Conservation (phyloP, 768 basidiomycete genomes). For the Leccinum uliginosum region DNA sequence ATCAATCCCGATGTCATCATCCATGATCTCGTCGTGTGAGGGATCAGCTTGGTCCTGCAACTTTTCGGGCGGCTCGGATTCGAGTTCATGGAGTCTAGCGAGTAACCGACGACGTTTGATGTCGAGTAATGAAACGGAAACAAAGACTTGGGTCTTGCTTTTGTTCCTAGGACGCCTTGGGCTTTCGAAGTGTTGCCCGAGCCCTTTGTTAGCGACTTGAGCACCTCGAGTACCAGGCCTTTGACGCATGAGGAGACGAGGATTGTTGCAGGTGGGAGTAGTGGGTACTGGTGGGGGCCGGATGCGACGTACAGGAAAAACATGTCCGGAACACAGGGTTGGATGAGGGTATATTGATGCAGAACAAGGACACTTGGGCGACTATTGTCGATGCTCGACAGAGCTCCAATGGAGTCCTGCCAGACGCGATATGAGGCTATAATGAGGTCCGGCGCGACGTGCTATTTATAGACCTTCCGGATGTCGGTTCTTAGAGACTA, state of each 20-base stretch:
- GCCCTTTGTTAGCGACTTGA: conserved; percentile 5
- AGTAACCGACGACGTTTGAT: neutral
- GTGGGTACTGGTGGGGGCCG: no score
- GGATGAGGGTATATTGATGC: no score
- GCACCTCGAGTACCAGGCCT: neutral
- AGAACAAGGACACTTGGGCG: no score
- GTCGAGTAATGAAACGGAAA: neutral
- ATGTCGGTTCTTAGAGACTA: no score
- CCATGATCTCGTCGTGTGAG: neutral
- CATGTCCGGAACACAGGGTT: no score
- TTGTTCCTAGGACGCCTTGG: conserved; percentile 15
- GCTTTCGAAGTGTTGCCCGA: conserved; percentile 19
- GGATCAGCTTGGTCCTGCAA: neutral
- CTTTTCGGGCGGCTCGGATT: neutral
- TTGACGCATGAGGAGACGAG: neutral
- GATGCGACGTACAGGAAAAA: no score
- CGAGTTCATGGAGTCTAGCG: neutral
- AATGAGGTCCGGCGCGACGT: no score
- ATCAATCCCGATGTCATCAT: neutral
- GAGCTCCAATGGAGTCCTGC: no score
- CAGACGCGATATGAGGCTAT: no score
- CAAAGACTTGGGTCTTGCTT: conserved; percentile 3
- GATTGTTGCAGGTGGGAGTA: no score
- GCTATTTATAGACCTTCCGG: no score
- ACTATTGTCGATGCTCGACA: no score